phyloP scores from a whole-genome alignment of 2,329 filamentous ascomycete genomes.

The Thyridium curvatum region DNA sequence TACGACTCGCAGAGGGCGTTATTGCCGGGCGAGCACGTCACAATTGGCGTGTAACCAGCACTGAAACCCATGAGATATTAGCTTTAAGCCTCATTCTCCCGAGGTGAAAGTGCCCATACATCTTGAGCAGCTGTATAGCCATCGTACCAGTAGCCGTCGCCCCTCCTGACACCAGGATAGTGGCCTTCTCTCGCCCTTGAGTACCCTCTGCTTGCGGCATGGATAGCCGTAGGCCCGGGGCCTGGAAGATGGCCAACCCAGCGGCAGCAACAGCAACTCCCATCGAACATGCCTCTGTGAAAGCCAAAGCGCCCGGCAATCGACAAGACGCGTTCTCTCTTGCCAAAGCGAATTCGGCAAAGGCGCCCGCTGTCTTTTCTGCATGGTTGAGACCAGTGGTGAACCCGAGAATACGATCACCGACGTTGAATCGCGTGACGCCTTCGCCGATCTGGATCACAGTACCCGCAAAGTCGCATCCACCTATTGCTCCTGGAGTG shows the following conservation, averaged over 20 bases:
- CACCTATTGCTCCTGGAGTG: constrained; percentile 13
- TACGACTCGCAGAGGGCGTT: constrained; percentile 2
- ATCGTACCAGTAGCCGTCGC: constrained; percentile 26
- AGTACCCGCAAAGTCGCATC: constrained; percentile 20
- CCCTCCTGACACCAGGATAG: constrained; percentile 31
- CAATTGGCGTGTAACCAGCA: constrained; percentile 6
- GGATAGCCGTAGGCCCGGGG: constrained; percentile 4
- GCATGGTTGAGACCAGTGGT: constrained; percentile 6
- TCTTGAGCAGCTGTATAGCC: constrained; percentile 28
- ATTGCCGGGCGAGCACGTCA: constrained; percentile 10
- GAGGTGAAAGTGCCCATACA: constrained; percentile 9
- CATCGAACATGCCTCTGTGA: constrained; percentile 9
- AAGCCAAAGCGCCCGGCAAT: constrained; percentile 5
- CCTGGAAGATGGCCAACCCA: constrained; percentile 6
- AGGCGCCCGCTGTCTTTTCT: constrained; percentile 10
- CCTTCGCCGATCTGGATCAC: constrained; percentile 14
- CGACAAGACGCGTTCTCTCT: constrained; percentile 5
- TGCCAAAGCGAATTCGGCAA: constrained; percentile 13
- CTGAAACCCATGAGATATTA: neutral
- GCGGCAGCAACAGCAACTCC: constrained; percentile 10
- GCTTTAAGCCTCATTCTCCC: neutral
- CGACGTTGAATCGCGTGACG: constrained; percentile 2
- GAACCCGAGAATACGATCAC: constrained; percentile 12
- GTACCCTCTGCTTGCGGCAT: neutral
- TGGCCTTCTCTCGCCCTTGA: too few relatives aligned